phyloP scores from a whole-genome alignment of 176 grass and related monocot species.

The Carex littledalei region DNA sequence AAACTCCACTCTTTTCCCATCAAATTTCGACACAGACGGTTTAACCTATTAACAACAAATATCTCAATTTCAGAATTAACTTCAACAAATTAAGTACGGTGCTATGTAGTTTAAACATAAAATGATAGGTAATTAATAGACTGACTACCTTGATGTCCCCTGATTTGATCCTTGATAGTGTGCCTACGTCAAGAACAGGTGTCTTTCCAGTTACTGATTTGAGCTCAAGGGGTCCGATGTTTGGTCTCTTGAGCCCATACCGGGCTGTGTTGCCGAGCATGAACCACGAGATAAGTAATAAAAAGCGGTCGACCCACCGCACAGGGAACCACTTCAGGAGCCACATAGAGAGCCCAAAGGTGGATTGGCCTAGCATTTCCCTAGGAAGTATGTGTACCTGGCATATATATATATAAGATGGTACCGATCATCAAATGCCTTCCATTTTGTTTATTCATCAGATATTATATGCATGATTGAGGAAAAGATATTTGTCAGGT shows the following conservation, averaged over 20 bases:
- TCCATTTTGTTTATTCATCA: background rate
- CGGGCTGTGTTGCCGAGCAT: slow-evolving; percentile 73
- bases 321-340: slow-evolving; percentile 82
- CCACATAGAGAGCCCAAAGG: slow-evolving; percentile 88
- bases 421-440: slow-evolving; percentile 18
- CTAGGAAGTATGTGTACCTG: slow-evolving; percentile 97
- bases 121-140: background rate
- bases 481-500: background rate
- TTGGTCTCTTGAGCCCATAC: slow-evolving; percentile 66
- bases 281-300: slow-evolving; percentile 49
- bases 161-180: slow-evolving; percentile 82
- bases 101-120: background rate
- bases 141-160: slow-evolving; percentile 67
- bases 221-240: slow-evolving; percentile 73
- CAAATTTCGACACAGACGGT: slow-evolving; percentile 41
- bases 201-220: slow-evolving; percentile 95
- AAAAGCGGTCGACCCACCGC: slow-evolving; percentile 54
- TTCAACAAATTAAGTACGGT: background rate
- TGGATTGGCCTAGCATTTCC: slow-evolving; percentile 82
- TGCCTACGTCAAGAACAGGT: slow-evolving; percentile 88
- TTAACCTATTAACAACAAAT: slow-evolving; percentile 50
- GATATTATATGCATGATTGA: background rate
- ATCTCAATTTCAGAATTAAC: slow-evolving; percentile 20
- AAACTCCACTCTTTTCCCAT: slow-evolving; percentile 48
- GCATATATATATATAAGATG: slow-evolving; percentile 47